phyloP scores from a whole-genome alignment of 2,329 filamentous ascomycete species.

The Xylaria multiplex region DNA sequence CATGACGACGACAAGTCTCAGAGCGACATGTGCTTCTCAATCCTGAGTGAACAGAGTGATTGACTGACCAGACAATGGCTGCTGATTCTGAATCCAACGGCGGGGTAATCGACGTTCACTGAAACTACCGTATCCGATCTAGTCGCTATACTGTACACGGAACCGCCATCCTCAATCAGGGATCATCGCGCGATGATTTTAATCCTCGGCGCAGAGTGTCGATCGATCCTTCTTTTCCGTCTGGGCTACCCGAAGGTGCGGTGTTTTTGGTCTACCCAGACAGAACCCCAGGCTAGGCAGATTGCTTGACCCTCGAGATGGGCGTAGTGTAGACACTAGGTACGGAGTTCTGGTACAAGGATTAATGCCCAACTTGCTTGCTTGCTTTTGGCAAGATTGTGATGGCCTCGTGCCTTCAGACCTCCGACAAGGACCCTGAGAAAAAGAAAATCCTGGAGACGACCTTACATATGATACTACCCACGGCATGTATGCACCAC shows the following conservation, averaged over 20 bases:
- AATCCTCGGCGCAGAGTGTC: background rate
- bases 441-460: slow-evolving; percentile 18
- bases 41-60: background rate
- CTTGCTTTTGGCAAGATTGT: slow-evolving; percentile 25
- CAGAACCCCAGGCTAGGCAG: background rate
- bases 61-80: background rate
- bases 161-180: slow-evolving; percentile 4
- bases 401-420: slow-evolving; percentile 4
- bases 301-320: background rate
- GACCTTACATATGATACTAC: background rate
- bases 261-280: background rate
- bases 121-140: slow-evolving; percentile 9
- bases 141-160: slow-evolving; percentile 7
- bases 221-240: slow-evolving; percentile 6
- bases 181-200: slow-evolving; percentile 24
- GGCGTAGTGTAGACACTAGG: no score
- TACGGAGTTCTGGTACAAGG: background rate
- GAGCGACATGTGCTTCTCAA: background rate
- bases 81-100: slow-evolving; percentile 5
- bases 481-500: background rate
- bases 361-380: slow-evolving; percentile 19
- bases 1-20: slow-evolving; percentile 2
- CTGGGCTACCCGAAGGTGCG: slow-evolving; percentile 17
- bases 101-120: slow-evolving; percentile 15
- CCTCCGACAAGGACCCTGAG: slow-evolving; percentile 3